Base-by-base conservation (phyloP, 2,329 filamentous ascomycete species). In the Lasiodiplodia citricola region DNA sequence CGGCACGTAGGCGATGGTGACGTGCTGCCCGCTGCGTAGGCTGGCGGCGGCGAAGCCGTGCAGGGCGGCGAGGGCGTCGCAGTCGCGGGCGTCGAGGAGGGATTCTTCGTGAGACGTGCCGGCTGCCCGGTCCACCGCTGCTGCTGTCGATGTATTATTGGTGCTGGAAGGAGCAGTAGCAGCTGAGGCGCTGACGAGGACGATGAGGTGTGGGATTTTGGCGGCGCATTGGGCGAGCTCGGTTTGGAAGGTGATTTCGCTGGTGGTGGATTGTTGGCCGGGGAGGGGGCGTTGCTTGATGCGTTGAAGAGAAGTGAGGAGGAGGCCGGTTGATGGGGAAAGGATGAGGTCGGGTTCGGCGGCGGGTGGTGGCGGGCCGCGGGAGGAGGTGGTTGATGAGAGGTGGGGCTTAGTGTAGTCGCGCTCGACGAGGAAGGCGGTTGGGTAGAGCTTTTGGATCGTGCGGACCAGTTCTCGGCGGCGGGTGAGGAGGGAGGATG, bases 311-410 rank as follows among this genome's bases (percentile, higher is more conserved):
- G 87, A 92, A 0, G 92, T 92, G 23, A 92, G 75, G 0, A 97
- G 78, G 2, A 97, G 80, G 0, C 92, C 93, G 0, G 87, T 88
- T 0, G 83, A 84, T 0, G 92, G 88, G 0, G 92, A 92, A 5
- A 94, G 73, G 0, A 91, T 86, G 3, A 97, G 79, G 73, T 97
- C 94, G 2, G 92, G 90, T 76, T 93, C 91, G 6, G 82, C 91
- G 6, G 82, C 80, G 0, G 57, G 37, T 23, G 71, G 55, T 0
- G 31, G 16, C 7, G 5, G 4, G 54, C 31, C 23, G 23, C 3
- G 23, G 23, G 23, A 21, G 7, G 18, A 13, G 18, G 6, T 52
- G 13, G 50, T 38, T 44, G 44, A 14, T 4, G 41, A 13, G 8
- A 71, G 75, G 64, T 75, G 72, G 4, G 73, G 72, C 11, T 74